Evolutionary conservation across 768 basidiomycete genomes (phyloP), one percentile per base, ranked within the genome.

Genomic region (Mycena venus): DNA sequence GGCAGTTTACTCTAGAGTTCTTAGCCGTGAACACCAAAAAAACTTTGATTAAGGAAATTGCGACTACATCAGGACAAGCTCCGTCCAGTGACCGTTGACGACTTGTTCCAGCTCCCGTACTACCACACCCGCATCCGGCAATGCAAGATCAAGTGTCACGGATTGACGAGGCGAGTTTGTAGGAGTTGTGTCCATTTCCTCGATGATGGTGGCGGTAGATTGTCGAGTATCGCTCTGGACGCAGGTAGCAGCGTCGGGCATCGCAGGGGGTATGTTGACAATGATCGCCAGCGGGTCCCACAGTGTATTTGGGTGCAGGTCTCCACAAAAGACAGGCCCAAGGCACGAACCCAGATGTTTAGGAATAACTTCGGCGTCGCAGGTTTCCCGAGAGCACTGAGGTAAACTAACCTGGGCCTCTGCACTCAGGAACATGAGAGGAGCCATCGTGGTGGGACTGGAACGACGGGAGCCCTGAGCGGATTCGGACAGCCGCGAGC

Each of bases 341-440:
- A 34, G n/a, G 58, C 23, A 14, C 8, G 44, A 25, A 21, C 25
- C 32, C 53, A 17, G n/a, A 38, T 59, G 32, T 36, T 62, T 31
- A 27, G 59, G 29, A 10, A 36, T 23, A 31, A 69, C 17, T 36
- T 12, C 47, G 47, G n/a, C n/a, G n/a, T 67, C 59, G 65, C 47
- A 34, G 34, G 38, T 34, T n/a, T 34, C 58, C n/a, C 25, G 14
- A 3, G 40, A 15, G 38, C 44, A 15, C 25, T 36, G 59, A 61
- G 64, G 65, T 27, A 72, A 12, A 40, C 27, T 21, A 27, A 72
- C 59, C 23, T 58, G 64, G 14, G 65, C 58, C 31, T 66, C 65
- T n/a, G 60, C 59, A 12, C 3, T 14, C 21, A 17, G 32, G 25
- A 67, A 66, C 19, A 17, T 11, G n/a, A 67, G 65, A 55, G 34